Base-by-base conservation (phyloP, 2,329 filamentous ascomycete genomes). In the Stagonosporopsis vannaccii region DNA sequence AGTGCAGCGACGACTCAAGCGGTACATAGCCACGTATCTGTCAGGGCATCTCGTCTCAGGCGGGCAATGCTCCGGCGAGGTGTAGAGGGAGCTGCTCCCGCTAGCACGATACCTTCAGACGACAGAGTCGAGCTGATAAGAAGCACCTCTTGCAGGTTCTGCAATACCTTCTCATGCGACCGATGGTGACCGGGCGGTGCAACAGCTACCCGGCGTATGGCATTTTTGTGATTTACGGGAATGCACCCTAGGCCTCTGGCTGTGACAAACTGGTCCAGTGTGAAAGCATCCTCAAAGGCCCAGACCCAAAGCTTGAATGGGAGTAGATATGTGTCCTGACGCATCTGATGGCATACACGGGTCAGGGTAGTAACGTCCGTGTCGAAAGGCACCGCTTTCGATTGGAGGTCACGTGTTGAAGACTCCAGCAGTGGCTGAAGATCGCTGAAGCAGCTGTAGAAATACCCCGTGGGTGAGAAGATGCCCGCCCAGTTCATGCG, bases 241-340 rank as follows among this genome's bases (percentile, higher is more conserved):
- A 60, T 50, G 6, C 19, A 33, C 15, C 49, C 44, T 8, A 53
- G 19, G 12, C 42, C 44, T 30, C 52, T 53, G 32, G 56, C 51
- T n/a, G 48, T 48, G 15, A 62, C 44, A 25, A 54, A 62, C 25
- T 59, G 58, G 26, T 63, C 60, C n/a, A 63, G 36, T 6, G 55
- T 60, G n/a, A 56, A 63, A 4, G 55, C 48, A 12, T 44, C 51
- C 32, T 60, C 55, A 30, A 63, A 63, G 1, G 58, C 45, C 58
- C 58, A 60, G 2, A 48, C 39, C 41, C 49, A 60, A 13, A 46
- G 28, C 3, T 55, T 39, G 43, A 60, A 59, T 1, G 55, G 58
- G 2, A 63, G 23, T 2, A 40, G 19, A 1, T 39, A 35, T 15
- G 51, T 55, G n/a, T 63, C 55, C 13, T 52, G 35, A n/a, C 40